Base-by-base conservation (phyloP, 2,329 filamentous ascomycete species). In the Neofusicoccum umdonicola region DNA sequence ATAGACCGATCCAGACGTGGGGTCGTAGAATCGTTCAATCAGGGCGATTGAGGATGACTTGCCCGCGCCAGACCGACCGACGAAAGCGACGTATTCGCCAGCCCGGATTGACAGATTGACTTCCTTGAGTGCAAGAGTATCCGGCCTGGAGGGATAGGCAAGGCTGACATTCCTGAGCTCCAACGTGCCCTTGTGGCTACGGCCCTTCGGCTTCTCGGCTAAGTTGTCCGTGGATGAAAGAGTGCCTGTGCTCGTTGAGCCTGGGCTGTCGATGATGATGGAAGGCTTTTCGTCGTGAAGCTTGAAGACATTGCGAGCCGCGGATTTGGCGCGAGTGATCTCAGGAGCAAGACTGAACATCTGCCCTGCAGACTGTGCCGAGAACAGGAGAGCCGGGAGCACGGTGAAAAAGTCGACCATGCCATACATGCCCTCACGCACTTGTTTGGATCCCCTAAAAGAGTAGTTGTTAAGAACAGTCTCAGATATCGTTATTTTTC, bases 281-380 rank as follows among this genome's bases (percentile, higher is more conserved):
- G 72, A 74, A 2, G 79, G 74, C 57, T 73, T 70, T 44, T 77
- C 72, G 52, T 79, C 75, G 35, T 81, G 76, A 19, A 81, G 70
- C 22, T 74, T 73, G 63, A 80, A 79, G 13, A 82, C 76, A 61
- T 75, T 81, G 57, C 74, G 73, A n/a, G 79, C 79, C 51, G 80
- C 80, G 12, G 76, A 73, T 64, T 78, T 80, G 1, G 80, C 80
- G 39, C 79, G 72, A 39, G 78, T 77, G 27, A 82, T 77, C 65
- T 82, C 80, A 1, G 80, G 79, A 15, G 78, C 79, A 22, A 81
- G 69, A 63, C 77, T 80, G 72, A 82, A 82, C 11, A 81, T 73
- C 66, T 81, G 80, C 2, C 80, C 80, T 34, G 79, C 77, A 42
- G 78, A 75, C 70, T 82, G 80, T 7, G 80, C 79, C 8, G 79